Percentiles rank a stretch among this genome's conserved stretches.
Evolutionary conservation across 169 alveolate genomes (phyloP).

Genomic region (Miamiensis avidus): DNA sequence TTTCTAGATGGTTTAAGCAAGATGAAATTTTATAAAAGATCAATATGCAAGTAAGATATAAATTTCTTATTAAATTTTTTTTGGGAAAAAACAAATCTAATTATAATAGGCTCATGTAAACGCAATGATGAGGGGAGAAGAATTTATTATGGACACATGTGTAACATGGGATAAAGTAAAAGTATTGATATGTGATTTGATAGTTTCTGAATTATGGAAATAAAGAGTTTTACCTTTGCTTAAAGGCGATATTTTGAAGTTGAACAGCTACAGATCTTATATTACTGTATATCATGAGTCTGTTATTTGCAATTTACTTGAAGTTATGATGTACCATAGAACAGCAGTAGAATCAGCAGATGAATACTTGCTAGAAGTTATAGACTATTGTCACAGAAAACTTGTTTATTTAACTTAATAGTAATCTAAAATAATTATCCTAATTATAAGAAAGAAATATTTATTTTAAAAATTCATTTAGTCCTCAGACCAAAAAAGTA

Average conservation of each 20-base stretch:
- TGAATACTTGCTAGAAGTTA: slow-evolving; percentile 78
- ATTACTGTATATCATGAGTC: slow-evolving; percentile 81
- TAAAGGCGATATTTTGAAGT: slow-evolving; percentile 38
- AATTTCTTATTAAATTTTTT: too few species aligned
- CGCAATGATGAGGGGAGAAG: slow-evolving; percentile 69
- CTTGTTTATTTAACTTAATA: slow-evolving; percentile 59
- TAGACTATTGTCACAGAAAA: slow-evolving; percentile 83
- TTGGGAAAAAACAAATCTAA: too few species aligned
- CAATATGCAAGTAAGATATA: slow-evolving; percentile 58
- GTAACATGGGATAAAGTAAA: slow-evolving; percentile 73
- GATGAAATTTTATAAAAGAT: slow-evolving; percentile 70
- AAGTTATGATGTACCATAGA: slow-evolving; percentile 77
- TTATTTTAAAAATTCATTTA: slow-evolving; percentile 26
- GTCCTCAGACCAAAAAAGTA: slow-evolving; percentile 41
- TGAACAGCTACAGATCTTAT: slow-evolving; percentile 61
- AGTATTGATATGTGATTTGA: slow-evolving; percentile 61
- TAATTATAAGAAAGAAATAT: slow-evolving; percentile 10
- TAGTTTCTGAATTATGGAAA: slow-evolving; percentile 74
- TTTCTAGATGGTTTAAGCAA: slow-evolving; percentile 56
- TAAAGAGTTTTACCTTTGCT: slow-evolving; percentile 59
- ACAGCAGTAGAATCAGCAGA: slow-evolving; percentile 83
- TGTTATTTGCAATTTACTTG: slow-evolving; percentile 72
- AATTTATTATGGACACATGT: slow-evolving; percentile 67
- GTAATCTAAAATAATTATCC: slow-evolving; percentile 27
- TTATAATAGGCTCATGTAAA: slow-evolving; percentile 61